These are phyloP conservation scores for Phylloporus sp. DNA, from an alignment of 1,284 basidiomycete species.

Conservation along the genomic window DNA sequence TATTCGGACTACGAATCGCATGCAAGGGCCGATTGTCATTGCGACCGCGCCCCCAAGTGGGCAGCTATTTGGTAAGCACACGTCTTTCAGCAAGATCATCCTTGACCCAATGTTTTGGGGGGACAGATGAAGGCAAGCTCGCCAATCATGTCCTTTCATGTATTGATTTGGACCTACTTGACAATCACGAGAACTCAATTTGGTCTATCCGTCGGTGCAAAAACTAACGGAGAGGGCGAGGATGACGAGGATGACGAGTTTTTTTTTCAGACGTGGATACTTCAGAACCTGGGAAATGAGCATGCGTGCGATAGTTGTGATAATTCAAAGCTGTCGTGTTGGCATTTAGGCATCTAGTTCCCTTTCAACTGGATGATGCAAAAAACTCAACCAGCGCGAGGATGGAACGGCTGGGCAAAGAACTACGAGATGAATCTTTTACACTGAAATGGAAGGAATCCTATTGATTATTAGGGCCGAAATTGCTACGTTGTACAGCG, in stretches of 20 bases:
- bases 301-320: too few species aligned
- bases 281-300: not conserved
- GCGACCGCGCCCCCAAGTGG: not conserved
- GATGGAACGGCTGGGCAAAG: too few species aligned
- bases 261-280: not conserved
- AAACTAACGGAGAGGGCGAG: conserved; percentile 15
- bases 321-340: too few species aligned
- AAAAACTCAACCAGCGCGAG: too few species aligned
- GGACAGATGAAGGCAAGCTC: conserved; percentile 10
- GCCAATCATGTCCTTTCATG: conserved; percentile 17
- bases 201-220: conserved; percentile 18
- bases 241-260: not conserved
- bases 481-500: too few species aligned
- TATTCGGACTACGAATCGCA: not conserved
- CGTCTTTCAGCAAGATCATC: not conserved
- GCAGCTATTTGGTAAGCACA: conserved; percentile 23
- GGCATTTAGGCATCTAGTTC: too few species aligned
- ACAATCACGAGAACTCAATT: conserved; percentile 21
- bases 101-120: not conserved
- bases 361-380: too few species aligned
- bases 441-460: too few species aligned
- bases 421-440: too few species aligned
- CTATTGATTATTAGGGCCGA: too few species aligned
- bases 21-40: conserved; percentile 14
- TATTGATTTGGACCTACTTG: conserved; percentile 10